Base-by-base conservation (phyloP, 495 filamentous ascomycete genomes). In the Talaromyces adpressus region DNA sequence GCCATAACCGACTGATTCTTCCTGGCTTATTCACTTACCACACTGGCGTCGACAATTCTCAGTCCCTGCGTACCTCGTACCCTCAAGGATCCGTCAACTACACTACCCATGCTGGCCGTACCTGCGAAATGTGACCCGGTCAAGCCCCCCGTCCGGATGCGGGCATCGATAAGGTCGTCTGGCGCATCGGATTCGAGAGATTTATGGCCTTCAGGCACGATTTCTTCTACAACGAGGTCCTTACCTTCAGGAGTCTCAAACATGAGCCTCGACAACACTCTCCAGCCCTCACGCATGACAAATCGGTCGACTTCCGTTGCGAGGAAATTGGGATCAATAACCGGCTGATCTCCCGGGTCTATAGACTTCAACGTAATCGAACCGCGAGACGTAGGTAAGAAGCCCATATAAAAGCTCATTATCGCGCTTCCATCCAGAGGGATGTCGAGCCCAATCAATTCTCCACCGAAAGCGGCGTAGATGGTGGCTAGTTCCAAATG, bases 11-110 rank as follows among this genome's bases (percentile, higher is more conserved):
- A 73, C 69, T n/a, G 78, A 30, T 16, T 30, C 56, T 36, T 36
- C 32, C 9, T 0, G 32, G 32, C 32, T 12, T n/a, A 23, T 29
- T n/a, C 29, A 30, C 30, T 58, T 34, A 74, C 70, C 2, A 77
- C 70, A 25, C 74, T 73, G 1, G 74, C 67, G 61, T 77, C 74
- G 1, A 68, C 65, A 5, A 76, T 68, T 34, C 74, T 61, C n/a
- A 78, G 53, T 8, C 67, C 64, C 7, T 69, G 36, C 8, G 75
- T 66, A 1, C 73, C 72, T 25, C 65, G 68, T 3, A 77, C 72
- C 11, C 60, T 66, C 6, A 73, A 68, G 18, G 73, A 59, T 6
- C 64, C 62, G 60, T 77, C 72, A 22, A 77, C 70, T 12, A 77
- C 72, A 18, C 53, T 64, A 5, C 74, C 74, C 75, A 77, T 76